phyloP scores from a whole-genome alignment of 106 monocot species.

The Phalaenopsis equestris region DNA sequence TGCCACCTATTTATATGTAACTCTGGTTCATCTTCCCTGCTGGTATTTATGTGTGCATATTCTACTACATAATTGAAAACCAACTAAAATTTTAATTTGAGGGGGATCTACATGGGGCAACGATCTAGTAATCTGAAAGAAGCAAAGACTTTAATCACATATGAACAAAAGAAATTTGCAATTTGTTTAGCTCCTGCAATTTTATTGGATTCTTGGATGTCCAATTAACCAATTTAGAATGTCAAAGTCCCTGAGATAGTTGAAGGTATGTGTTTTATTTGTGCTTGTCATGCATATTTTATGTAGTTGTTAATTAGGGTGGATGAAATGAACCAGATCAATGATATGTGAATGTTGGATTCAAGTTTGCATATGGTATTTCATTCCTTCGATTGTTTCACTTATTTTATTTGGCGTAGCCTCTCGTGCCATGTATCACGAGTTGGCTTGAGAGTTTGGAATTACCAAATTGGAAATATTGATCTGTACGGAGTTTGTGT shows the following conservation, averaged over 20 bases:
- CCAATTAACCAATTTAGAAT: too few relatives aligned
- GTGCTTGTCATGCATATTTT: neutral
- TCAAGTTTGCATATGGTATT: neutral
- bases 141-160: neutral
- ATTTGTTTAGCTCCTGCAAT: neutral
- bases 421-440: too few relatives aligned
- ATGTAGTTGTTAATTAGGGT: neutral
- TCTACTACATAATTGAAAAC: constrained; percentile 51
- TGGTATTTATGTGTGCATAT: constrained; percentile 73
- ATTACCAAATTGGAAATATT: too few relatives aligned
- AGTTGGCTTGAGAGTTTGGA: too few relatives aligned
- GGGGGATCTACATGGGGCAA: too few relatives aligned
- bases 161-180: neutral
- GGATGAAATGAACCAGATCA: neutral
- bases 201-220: too few relatives aligned
- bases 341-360: neutral
- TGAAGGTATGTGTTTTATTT: neutral
- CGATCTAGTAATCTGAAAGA: neutral
- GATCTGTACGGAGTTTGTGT: too few relatives aligned
- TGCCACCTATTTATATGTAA: constrained; percentile 70
- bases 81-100: too few relatives aligned
- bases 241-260: neutral
- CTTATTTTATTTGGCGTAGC: too few relatives aligned
- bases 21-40: constrained; percentile 79
- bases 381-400: too few relatives aligned